Evolutionary conservation across 495 filamentous ascomycete genomes (phyloP), one percentile per base, ranked within the genome.

Genomic region (Penicillium psychrofluorescens): DNA sequence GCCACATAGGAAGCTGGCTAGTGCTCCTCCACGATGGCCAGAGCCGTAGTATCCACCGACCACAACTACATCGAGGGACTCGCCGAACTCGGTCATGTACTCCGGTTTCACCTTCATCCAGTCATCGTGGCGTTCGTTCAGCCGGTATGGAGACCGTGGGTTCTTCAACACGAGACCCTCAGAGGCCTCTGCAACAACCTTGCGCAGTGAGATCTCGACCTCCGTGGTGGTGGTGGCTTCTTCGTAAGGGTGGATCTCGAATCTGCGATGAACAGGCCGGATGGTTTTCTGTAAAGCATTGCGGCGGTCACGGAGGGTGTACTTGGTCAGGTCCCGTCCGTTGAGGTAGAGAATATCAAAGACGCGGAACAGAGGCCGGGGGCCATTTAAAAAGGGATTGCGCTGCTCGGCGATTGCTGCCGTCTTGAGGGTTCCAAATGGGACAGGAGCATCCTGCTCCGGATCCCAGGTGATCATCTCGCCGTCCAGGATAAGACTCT

Each of bases 91-190:
- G 16, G 81, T 83, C 92, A 98, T 96, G 65, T 98, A 98, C 46
- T 98, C 92, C 6, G 92, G 92, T 60, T 98, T 98, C 13, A 98
- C 90, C 61, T 98, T 98, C 72, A 97, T 87, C 92, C 92, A 98
- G 68, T 95, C 85, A 54, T 96, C 88, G 56, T 92, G 92, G 28
- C 92, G 86, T 50, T 89, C 85, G 61, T 95, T 95, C 29, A 95
- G 70, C 22, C 81, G 78, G 59, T 98, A 98, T 38, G 77, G 68
- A 2, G 89, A 92, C 10, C 85, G 74, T 6, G 92, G 92, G 54
- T 95, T 97, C 67, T 98, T 98, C 44, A 98, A 68, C 0, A 98
- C 90, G 7, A 98, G 68, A 5, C 92, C 92, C 61, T 98, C 92
- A 3, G 86, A 89, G 2, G 88, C 81, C 52, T 94, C 85, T 4